Evolutionary conservation across 441 rosid species (phyloP).

Genomic region (Populus hybrid): DNA sequence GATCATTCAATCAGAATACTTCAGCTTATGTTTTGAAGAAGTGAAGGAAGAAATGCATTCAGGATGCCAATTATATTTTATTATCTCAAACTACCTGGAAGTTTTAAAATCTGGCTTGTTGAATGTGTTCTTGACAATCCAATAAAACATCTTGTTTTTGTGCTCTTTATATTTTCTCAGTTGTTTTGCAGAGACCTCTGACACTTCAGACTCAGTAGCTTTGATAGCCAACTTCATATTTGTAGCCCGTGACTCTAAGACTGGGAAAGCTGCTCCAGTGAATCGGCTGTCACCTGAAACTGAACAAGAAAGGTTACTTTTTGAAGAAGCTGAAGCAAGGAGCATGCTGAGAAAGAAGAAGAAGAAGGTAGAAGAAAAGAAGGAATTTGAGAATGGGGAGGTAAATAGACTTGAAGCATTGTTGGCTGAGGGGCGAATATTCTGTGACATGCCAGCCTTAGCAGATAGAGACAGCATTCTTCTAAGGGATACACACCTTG

Average conservation of each 20-base stretch:
- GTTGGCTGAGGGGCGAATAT: constrained; percentile 68
- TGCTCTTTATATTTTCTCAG: neutral
- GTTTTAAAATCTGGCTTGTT: neutral
- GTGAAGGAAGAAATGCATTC: neutral
- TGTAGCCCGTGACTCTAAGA: constrained; percentile 78
- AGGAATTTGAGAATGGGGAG: constrained; percentile 42
- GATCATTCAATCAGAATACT: neutral
- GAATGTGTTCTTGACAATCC: neutral
- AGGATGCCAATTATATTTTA: neutral
- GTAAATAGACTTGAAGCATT: constrained; percentile 43
- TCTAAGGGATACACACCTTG: constrained; percentile 63
- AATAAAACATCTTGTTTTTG: neutral
- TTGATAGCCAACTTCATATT: constrained; percentile 76
- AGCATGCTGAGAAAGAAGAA: constrained; percentile 56
- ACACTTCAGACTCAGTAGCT: constrained; percentile 49
- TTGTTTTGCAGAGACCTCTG: constrained; percentile 46
- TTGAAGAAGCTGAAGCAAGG: constrained; percentile 73
- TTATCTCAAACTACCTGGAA: neutral
- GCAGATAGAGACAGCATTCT: constrained; percentile 86
- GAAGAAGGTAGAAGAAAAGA: constrained; percentile 53
- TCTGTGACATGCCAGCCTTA: constrained; percentile 81
- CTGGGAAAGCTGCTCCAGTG: constrained; percentile 69
- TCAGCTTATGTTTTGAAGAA: neutral
- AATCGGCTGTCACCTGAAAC: constrained; percentile 68
- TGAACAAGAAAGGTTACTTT: constrained; percentile 53